Evolutionary conservation across 2,329 filamentous ascomycete genomes (phyloP), one percentile per base, ranked within the genome.

Genomic region (Sporothrix sp.): DNA sequence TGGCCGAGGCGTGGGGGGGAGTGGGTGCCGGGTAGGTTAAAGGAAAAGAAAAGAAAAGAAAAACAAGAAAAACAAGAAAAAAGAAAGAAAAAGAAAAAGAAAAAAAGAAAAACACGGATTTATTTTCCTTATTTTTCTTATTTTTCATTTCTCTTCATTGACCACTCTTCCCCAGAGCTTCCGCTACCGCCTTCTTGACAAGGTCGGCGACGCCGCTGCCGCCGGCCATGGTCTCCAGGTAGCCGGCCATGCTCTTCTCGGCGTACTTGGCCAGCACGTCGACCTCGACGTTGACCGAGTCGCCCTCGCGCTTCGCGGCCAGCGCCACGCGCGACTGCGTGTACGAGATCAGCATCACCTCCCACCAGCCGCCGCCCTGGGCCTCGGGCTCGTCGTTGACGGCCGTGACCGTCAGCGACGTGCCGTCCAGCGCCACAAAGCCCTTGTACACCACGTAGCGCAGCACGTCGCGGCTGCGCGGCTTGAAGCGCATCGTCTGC

Each of bases 291-390:
- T 96, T 96, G 54, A 95, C 87, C 45, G 82, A 78, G 6, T 95
- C 87, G 2, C 90, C 89, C 27, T 76, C 69, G 67, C 78, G 73
- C 77, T 96, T 96, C 48, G 71, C 73, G 2, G 86, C 87, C 56
- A 88, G 81, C 14, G 95, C 84, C 14, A 98, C 83, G 66, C 86
- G 86, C 68, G 91, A 87, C 71, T 97, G 93, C 10, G 93, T 96
- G 68, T 98, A 98, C 8, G 86, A 79, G 65, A 98, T 96, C 55
- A 98, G 74, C 93, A 98, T 98, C 45, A 98, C 85, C 76, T 97
- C 93, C 79, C 84, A 96, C 66, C 88, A 94, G 37, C 84, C 82
- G 30, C 40, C 48, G 40, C 32, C 54, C 57, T 81, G 78, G 3
- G 63, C 75, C 65, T 81, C 78, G 2, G 43, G 43, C 4, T 63